Percentiles rank a stretch among this genome's conserved stretches.
These are phyloP conservation scores for Pseudocercospora macadamiae DNA, from an alignment of 2,329 filamentous ascomycete genomes.

Conservation along the genomic window DNA sequence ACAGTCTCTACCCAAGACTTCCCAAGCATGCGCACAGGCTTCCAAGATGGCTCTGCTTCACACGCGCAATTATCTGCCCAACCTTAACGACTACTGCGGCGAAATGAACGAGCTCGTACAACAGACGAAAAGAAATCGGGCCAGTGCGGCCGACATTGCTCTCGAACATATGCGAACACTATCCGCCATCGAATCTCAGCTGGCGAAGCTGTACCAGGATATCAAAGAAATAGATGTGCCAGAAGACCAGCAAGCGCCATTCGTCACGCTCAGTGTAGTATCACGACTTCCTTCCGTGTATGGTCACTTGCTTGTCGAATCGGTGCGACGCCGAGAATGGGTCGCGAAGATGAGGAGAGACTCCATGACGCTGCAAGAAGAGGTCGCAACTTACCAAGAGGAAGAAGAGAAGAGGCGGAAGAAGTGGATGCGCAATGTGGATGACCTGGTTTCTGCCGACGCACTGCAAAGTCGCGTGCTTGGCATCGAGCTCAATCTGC, in stretches of 20 bases:
- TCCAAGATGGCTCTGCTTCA: constrained; percentile 67
- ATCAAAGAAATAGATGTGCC: constrained; percentile 72
- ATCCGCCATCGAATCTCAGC: constrained; percentile 74
- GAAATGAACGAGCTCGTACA: constrained; percentile 61
- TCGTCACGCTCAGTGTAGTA: constrained; percentile 78
- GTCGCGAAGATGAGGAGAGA: constrained; percentile 86
- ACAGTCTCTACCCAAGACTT: constrained; percentile 66
- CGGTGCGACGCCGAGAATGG: constrained; percentile 86
- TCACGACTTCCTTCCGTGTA: constrained; percentile 87
- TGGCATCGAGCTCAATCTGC: constrained; percentile 81
- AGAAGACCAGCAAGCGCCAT: constrained; percentile 75
- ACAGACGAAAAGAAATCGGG: constrained; percentile 63
- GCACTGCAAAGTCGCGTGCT: constrained; percentile 67
- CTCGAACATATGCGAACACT: constrained; percentile 80
- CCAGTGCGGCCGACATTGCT: constrained; percentile 66
- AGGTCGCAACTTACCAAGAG: constrained; percentile 88
- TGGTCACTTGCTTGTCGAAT: constrained; percentile 83
- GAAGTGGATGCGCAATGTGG: constrained; percentile 87
- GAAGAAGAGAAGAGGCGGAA: constrained; percentile 87
- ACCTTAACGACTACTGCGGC: constrained; percentile 58
- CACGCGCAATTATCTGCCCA: constrained; percentile 65
- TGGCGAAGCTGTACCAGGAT: constrained; percentile 71
- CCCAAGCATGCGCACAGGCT: constrained; percentile 64
- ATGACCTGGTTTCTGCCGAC: constrained; percentile 70
- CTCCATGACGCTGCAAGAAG: constrained; percentile 84